phyloP scores from a whole-genome alignment of 352 stramenopile species.

The Phytophthora citrophthora region DNA sequence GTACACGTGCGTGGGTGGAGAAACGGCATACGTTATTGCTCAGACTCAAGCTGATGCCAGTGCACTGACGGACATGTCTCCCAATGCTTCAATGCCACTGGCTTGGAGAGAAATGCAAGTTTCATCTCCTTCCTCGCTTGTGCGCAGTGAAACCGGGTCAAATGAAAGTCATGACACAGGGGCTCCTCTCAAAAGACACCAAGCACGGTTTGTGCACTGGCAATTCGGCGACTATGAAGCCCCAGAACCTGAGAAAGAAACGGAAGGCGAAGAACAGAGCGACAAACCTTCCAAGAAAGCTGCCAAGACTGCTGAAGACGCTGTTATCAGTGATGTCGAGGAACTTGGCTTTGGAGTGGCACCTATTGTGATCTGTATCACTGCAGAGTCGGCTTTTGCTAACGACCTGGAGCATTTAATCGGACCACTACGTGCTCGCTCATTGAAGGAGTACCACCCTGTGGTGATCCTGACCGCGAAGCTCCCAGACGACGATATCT shows the following conservation, averaged over 20 bases:
- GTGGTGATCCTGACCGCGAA: constrained; percentile 70
- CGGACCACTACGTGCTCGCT: constrained; percentile 69
- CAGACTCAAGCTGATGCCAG: constrained; percentile 51
- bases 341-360: constrained; percentile 54
- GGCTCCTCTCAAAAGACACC: constrained; percentile 28
- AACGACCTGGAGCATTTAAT: constrained; percentile 84
- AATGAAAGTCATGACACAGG: constrained; percentile 18
- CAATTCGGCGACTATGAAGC: constrained; percentile 31
- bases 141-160: constrained; percentile 30
- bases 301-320: constrained; percentile 41
- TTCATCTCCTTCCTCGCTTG: constrained; percentile 33
- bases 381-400: constrained; percentile 61
- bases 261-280: constrained; percentile 19
- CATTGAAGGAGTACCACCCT: constrained; percentile 72
- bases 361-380: constrained; percentile 79
- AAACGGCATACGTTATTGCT: constrained; percentile 81
- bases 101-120: constrained; percentile 43
- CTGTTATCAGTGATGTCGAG: constrained; percentile 56
- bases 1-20: constrained; percentile 71
- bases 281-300: constrained; percentile 16
- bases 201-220: constrained; percentile 40
- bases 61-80: constrained; percentile 35
- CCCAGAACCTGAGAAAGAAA: constrained; percentile 38
- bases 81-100: constrained; percentile 34
- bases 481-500: constrained; percentile 66